These are phyloP conservation scores for Euclidium syriacum DNA, from an alignment of 345 rosid genomes.

Conservation along the genomic window DNA sequence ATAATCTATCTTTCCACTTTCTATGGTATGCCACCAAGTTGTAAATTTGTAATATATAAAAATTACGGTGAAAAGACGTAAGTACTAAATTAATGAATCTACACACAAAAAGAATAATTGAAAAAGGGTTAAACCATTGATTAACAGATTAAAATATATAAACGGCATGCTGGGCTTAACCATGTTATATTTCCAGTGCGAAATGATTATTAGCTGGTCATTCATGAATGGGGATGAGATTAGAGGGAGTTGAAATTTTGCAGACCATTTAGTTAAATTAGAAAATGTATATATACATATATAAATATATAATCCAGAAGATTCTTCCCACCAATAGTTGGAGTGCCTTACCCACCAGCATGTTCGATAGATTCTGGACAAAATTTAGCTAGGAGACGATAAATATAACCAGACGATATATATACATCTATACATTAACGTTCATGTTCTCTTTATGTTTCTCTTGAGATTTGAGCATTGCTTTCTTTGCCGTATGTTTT, in stretches of 20 bases:
- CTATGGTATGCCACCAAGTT: too few species aligned
- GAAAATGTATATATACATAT: background rate
- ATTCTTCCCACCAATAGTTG: conserved; percentile 7
- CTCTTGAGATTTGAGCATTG: background rate
- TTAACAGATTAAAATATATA: background rate
- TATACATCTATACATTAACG: background rate
- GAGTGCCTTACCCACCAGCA: conserved; percentile 29
- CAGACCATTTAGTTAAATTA: background rate
- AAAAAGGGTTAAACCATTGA: conserved; percentile 7
- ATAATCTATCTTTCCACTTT: too few species aligned
- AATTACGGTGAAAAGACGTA: background rate
- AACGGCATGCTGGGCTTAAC: conserved; percentile 5
- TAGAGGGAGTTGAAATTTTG: background rate
- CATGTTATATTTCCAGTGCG: background rate
- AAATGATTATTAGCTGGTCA: conserved; percentile 3
- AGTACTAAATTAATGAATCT: background rate
- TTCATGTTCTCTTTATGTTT: background rate
- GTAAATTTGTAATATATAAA: background rate
- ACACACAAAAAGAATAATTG: background rate
- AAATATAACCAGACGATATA: background rate
- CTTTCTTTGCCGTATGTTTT: too few species aligned
- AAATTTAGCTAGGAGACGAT: conserved; percentile 1
- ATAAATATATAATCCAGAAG: background rate
- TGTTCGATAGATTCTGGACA: conserved; percentile 17
- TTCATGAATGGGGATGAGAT: conserved; percentile 16